Evolutionary conservation across 2,329 filamentous ascomycete genomes (phyloP).

Genomic region (Decorospora gaudefroyi): DNA sequence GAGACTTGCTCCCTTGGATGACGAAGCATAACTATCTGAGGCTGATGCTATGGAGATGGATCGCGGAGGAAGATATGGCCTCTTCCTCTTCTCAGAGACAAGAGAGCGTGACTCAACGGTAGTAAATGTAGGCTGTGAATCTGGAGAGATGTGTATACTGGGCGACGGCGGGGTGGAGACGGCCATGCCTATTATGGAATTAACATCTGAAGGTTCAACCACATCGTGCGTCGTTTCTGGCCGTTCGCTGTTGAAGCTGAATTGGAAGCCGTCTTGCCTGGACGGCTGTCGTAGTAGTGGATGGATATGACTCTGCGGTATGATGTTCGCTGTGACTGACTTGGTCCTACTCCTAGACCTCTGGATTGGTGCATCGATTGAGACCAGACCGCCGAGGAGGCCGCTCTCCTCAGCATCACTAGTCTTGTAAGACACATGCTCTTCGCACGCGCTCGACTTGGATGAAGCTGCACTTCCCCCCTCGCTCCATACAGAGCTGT

Average conservation of each 20-base stretch:
- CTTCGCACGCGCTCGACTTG: constrained; percentile 32
- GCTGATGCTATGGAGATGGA: constrained; percentile 2
- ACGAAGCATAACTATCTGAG: neutral
- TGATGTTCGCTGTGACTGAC: constrained; percentile 5
- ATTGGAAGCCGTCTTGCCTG: constrained; percentile 11
- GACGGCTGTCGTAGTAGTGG: constrained; percentile 11
- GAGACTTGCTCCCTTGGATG: neutral
- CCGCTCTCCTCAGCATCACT: constrained; percentile 31
- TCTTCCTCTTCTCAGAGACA: constrained; percentile 7
- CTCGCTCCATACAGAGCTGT: constrained; percentile 41
- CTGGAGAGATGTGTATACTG: neutral
- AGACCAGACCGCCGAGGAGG: constrained; percentile 37
- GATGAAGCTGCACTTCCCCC: constrained; percentile 36
- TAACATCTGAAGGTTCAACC: neutral
- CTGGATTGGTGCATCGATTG: constrained; percentile 18
- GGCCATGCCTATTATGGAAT: constrained; percentile 19
- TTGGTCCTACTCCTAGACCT: constrained; percentile 12
- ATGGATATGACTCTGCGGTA: constrained; percentile 19
- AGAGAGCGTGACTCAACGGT: constrained; percentile 3
- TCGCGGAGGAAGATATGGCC: neutral
- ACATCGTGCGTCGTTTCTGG: neutral
- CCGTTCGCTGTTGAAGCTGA: constrained; percentile 8
- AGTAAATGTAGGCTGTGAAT: neutral
- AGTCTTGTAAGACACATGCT: constrained; percentile 13
- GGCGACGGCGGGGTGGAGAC: constrained; percentile 20